Evolutionary conservation across 768 basidiomycete genomes (phyloP).

Genomic region (Pleurotus eryngii): DNA sequence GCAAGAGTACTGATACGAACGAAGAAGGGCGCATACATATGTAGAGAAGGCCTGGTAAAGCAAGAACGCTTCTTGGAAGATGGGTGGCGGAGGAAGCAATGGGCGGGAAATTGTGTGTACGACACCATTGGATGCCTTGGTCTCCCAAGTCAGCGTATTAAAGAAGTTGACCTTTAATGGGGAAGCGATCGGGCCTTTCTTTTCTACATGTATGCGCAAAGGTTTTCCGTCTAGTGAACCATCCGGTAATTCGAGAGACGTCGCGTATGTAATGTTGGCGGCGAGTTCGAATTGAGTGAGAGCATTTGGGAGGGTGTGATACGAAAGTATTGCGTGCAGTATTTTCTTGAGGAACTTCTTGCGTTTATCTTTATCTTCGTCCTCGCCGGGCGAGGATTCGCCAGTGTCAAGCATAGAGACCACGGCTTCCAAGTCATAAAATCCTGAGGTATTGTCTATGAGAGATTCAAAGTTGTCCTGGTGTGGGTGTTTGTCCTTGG

Average conservation of each 20-base stretch:
- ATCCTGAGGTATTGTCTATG: conserved; percentile 8
- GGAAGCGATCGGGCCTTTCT: conserved; percentile 25
- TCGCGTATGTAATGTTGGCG: conserved; percentile 53
- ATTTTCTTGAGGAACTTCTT: conserved; percentile 57
- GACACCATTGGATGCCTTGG: conserved; percentile 12
- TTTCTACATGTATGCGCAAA: conserved; percentile 39
- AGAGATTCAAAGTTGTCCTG: background rate
- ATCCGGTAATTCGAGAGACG: conserved; percentile 34
- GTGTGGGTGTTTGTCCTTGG: conserved; percentile 19
- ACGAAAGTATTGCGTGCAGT: conserved; percentile 50
- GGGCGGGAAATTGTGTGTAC: conserved; percentile 56
- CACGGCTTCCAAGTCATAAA: conserved; percentile 22
- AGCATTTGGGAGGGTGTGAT: conserved; percentile 48
- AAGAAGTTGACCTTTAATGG: conserved; percentile 41
- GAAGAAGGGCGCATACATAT: conserved; percentile 29
- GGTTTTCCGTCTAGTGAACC: conserved; percentile 42
- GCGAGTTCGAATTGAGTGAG: conserved; percentile 36
- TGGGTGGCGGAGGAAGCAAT: conserved; percentile 50
- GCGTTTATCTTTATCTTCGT: conserved; percentile 41
- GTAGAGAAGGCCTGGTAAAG: conserved; percentile 42
- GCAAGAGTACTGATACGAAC: no score
- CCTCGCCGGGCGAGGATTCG: conserved; percentile 29
- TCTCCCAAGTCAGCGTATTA: conserved; percentile 31
- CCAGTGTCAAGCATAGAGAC: conserved; percentile 33
- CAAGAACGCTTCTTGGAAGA: conserved; percentile 46